Base-by-base conservation (phyloP, 2,329 filamentous ascomycete species). In the Plenodomus tracheiphilus region DNA sequence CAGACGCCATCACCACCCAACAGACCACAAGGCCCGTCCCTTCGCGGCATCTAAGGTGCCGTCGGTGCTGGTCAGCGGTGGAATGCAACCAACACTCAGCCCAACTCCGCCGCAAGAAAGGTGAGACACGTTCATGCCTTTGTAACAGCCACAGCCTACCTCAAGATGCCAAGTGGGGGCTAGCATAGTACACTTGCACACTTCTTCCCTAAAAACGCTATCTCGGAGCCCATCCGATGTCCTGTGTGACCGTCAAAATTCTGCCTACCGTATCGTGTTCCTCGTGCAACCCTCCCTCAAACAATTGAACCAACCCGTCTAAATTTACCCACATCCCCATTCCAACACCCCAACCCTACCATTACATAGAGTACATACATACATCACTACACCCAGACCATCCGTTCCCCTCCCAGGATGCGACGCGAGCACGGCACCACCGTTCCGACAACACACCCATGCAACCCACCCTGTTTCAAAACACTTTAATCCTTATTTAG, bases 401-500 rank as follows among this genome's bases (percentile, higher is more conserved):
- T 41, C 47, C 41, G 61, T 62, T 61, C 62, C 39, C 41, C 41
- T 39, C 44, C 32, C 46, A 59, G 51, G 46, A 49, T 40, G 34
- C 43, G 19, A 42, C 49, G 52, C 60, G n/a, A 44, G 43, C 49
- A 50, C 51, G n/a, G n/a, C n/a, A n/a, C n/a, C n/a, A n/a, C n/a
- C n/a, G n/a, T n/a, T n/a, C n/a, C n/a, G n/a, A 46, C 32, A 32
- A 18, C 39, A 42, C 51, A 44, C 45, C 46, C 49, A 30, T 50
- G 43, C 49, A 43, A 42, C 51, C 53, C 41, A 36, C 17, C 34
- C 15, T 36, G 53, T 61, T 62, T 64, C 52, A 58, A 66, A 66
- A 63, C 61, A 39, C 51, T 58, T 61, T 64, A 59, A 49, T 46
- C 63, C 54, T 39, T 46, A 55, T 64, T 55, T 48, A 54, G 56